These are phyloP conservation scores for Leucosporidium yakuticum DNA, from an alignment of 768 basidiomycete genomes.

Conservation along the genomic window DNA sequence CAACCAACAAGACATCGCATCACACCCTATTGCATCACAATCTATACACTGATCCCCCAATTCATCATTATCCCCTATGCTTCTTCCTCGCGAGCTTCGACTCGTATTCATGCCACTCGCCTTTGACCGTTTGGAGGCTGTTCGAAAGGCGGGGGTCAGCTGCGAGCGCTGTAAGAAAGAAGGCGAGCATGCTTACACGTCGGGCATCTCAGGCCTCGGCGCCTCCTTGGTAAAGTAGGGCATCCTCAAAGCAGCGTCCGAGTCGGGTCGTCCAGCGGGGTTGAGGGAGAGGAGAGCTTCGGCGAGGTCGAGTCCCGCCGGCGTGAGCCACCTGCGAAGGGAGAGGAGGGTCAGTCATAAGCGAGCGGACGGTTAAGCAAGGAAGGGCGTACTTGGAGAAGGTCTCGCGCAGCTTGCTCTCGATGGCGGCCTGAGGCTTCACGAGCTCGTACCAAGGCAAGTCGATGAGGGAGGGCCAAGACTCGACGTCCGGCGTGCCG, in stretches of 20 bases:
- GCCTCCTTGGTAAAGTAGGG: conserved; percentile 79
- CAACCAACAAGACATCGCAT: too few species aligned
- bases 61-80: conserved; percentile 8
- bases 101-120: conserved; percentile 98
- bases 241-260: conserved; percentile 69
- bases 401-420: conserved; percentile 71
- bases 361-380: not conserved
- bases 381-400: conserved; percentile 63
- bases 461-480: conserved; percentile 71
- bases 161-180: not conserved
- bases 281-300: conserved; percentile 74
- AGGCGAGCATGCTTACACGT: conserved; percentile 59
- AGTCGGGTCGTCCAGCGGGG: conserved; percentile 68
- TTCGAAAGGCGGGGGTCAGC: not conserved
- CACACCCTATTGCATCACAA: too few species aligned
- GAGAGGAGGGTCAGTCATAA: not conserved
- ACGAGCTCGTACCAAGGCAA: conserved; percentile 99
- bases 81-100: conserved; percentile 65
- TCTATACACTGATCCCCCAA: too few species aligned
- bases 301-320: conserved; percentile 79
- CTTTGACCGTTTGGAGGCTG: conserved; percentile 69
- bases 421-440: conserved; percentile 69
- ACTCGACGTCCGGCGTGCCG: conserved; percentile 61
- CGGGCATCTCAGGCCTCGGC: conserved; percentile 66
- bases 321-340: conserved; percentile 61